Evolutionary conservation across 768 basidiomycete genomes (phyloP).

Genomic region (Collybia mongolica): DNA sequence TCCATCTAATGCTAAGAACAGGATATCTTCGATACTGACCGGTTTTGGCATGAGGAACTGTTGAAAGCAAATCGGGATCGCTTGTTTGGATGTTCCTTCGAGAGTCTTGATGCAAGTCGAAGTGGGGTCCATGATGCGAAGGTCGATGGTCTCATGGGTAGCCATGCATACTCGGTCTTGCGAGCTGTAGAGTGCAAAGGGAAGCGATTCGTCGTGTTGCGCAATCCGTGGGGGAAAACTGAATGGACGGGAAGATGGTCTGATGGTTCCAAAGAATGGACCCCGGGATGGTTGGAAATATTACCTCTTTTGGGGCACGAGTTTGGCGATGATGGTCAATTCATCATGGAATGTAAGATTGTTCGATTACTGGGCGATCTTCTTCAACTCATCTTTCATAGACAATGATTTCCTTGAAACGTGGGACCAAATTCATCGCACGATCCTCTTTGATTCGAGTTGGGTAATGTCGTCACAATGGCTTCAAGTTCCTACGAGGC

Average conservation of each 20-base stretch:
- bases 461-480: slow-evolving; percentile 55
- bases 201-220: slow-evolving; percentile 40
- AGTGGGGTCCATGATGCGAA: slow-evolving; percentile 20
- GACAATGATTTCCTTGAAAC: slow-evolving; percentile 45
- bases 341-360: slow-evolving; percentile 41
- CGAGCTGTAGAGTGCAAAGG: slow-evolving; percentile 37
- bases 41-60: slow-evolving; percentile 56
- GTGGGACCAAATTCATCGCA: slow-evolving; percentile 49
- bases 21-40: slow-evolving; percentile 48
- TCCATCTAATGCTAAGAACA: not conserved
- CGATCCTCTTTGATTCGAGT: slow-evolving; percentile 44
- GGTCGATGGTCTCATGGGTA: slow-evolving; percentile 30
- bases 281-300: slow-evolving; percentile 34
- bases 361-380: not conserved
- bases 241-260: slow-evolving; percentile 43
- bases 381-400: slow-evolving; percentile 12
- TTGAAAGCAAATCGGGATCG: slow-evolving; percentile 48
- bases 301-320: slow-evolving; percentile 30
- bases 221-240: slow-evolving; percentile 42
- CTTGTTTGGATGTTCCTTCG: slow-evolving; percentile 52
- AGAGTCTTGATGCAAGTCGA: slow-evolving; percentile 25
- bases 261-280: slow-evolving; percentile 45
- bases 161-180: slow-evolving; percentile 43
- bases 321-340: slow-evolving; percentile 42
- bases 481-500: slow-evolving; percentile 41